These are phyloP conservation scores for Auriscalpium microsporum DNA, from an alignment of 768 basidiomycete genomes.

Conservation along the genomic window DNA sequence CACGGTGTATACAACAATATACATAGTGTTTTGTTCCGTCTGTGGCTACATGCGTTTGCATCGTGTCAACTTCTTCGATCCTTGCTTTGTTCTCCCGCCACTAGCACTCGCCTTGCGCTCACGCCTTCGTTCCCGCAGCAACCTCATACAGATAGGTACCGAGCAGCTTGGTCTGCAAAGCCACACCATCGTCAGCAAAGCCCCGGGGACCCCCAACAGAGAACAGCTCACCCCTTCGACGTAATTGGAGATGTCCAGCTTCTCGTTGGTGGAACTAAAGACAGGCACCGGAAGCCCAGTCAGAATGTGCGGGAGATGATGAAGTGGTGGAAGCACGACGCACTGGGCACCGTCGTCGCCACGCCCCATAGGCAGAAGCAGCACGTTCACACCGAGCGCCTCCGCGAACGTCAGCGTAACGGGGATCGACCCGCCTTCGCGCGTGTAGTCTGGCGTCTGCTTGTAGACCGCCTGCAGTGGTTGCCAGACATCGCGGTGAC, in stretches of 20 bases:
- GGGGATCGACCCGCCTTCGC: slow-evolving; percentile 93
- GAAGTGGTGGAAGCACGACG: slow-evolving; percentile 22
- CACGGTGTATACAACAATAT: no score
- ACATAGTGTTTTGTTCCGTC: no score
- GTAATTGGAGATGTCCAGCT: slow-evolving; percentile 85
- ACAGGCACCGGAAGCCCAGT: not conserved
- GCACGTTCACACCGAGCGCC: slow-evolving; percentile 74
- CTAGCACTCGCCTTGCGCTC: not conserved
- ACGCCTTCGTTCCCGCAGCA: not conserved
- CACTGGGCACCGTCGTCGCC: slow-evolving; percentile 93
- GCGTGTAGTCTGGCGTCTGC: slow-evolving; percentile 70
- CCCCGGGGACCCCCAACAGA: not conserved
- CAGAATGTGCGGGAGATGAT: not conserved
- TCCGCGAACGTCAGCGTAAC: slow-evolving; percentile 93
- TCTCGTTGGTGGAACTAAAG: slow-evolving; percentile 84
- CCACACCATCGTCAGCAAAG: not conserved
- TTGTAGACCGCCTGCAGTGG: slow-evolving; percentile 45
- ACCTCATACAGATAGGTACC: slow-evolving; percentile 80
- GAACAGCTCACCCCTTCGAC: slow-evolving; percentile 60
- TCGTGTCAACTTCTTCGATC: not conserved
- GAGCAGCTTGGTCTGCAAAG: slow-evolving; percentile 55
- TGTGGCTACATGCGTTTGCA: no score
- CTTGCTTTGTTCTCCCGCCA: not conserved
- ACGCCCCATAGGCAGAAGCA: slow-evolving; percentile 87
- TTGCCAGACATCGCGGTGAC: not conserved